Evolutionary conservation across 225 moss, liverwort and hornwort species (phyloP), one percentile per base, ranked within the genome.

Genomic region (Asterella californica): DNA sequence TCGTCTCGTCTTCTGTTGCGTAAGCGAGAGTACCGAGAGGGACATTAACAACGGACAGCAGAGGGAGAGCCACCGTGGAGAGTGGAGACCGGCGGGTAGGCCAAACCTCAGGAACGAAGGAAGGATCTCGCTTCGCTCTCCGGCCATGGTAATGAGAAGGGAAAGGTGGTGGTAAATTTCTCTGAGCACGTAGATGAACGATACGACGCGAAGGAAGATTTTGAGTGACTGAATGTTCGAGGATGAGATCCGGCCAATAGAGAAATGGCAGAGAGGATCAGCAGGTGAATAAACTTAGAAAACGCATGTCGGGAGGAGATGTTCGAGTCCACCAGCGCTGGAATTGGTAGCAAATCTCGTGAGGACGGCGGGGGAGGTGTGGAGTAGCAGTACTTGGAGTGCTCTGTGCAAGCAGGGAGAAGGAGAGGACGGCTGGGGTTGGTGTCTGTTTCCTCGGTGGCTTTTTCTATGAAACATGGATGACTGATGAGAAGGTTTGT

Each of bases 41-140:
- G 70, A 37, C 70, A 37, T 70, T 37, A 64, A 70, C 70, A 64
- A 70, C 70, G 70, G 75, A 19, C 17, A 60, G 60, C 9, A 54
- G 24, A 45, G 64, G 30, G 30, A 65, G 33, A 25, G 21, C 21
- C 38, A 14, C 9, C n/a, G 11, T 19, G 19, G 70, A 24, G 76
- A 47, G 11, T 19, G 19, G 70, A 24, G 76, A 60, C 76, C 59
- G 57, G 33, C 60, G 59, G 57, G 61, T 60, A 37, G 76, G 37
- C n/a, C 76, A 76, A 76, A 76, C 76, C 76, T 60, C 57, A 61
- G 75, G 22, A 67, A 34, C 65, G 65, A 34, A 63, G 8, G 65
- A 17, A 67, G 67, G 42, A 36, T 18, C 30, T 34, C 67, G 61
- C 74, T 30, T 18, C 74, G 48, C 48, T 49, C 72, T 50, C 68